Base-by-base conservation (phyloP, 2,329 filamentous ascomycete genomes). In the Xylaria sp. region DNA sequence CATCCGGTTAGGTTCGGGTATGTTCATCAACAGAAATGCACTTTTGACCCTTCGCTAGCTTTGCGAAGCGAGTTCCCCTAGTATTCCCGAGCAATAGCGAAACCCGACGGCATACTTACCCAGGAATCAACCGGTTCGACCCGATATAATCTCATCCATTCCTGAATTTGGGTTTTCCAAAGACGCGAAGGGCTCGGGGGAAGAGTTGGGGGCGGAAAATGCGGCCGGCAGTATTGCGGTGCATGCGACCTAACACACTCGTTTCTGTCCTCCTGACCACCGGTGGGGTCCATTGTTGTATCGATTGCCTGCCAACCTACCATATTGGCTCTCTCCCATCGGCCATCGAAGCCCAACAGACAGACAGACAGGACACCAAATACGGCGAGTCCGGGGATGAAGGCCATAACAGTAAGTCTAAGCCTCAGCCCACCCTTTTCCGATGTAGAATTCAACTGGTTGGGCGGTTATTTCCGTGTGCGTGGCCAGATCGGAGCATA, bases 201-300 rank as follows among this genome's bases (percentile, higher is more conserved):
- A 54, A 31, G 36, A 53, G 46, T 67, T 66, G 64, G 54, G 59
- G 59, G 57, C 54, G 3, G 20, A 40, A 64, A 53, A 40, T 7
- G 6, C 11, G 42, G 56, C 49, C 38, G 46, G 38, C 49, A 63
- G 31, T 60, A 42, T 13, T 36, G 53, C 26, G 20, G 28, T 62
- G 31, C 33, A 28, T 56, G 51, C 51, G 33, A n/a, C n/a, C 10
- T 56, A 36, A 33, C 49, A 33, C 26, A 53, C 15, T n/a, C 26
- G 28, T n/a, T 31, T 31, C 38, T 46, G 48, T 40, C 51, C 48
- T 67, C 40, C 51, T 59, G 58, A 65, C 65, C 61, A 48, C 61
- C 51, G 57, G 67, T 49, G 56, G 65, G 57, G 67, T 49, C 33
- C 23, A 6, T 13, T 26, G 28, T 48, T 26, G 28, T 48, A 7